phyloP scores from a whole-genome alignment of 2,329 filamentous ascomycete species.

The Huntiella bhutanensis region DNA sequence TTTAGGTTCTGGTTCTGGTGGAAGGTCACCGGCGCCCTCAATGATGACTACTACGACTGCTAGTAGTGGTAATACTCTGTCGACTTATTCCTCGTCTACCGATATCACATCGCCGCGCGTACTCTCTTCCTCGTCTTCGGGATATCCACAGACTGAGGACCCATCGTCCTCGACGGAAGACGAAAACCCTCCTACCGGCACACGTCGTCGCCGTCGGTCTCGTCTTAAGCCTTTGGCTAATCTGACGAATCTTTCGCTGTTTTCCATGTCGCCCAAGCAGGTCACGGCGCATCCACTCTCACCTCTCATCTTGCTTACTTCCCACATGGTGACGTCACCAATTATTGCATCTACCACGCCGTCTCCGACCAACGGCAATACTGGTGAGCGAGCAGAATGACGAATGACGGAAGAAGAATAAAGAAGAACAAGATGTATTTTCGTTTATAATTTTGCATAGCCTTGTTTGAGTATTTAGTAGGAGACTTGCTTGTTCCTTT shows the following conservation, averaged over 20 bases:
- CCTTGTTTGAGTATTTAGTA: no score
- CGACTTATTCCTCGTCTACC: not conserved
- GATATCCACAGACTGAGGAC: not conserved
- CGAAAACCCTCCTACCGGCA: no score
- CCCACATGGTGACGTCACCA: conserved; percentile 22
- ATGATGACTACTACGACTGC: no score
- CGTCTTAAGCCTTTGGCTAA: conserved; percentile 4
- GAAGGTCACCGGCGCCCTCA: no score
- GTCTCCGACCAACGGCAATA: conserved; percentile 17
- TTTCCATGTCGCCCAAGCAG: conserved; percentile 10
- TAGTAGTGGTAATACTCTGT: not conserved
- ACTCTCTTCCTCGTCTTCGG: not conserved
- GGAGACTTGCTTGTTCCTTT: no score
- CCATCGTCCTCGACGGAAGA: no score
- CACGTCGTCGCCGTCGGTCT: conserved; percentile 5
- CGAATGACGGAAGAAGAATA: not conserved
- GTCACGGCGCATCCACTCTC: conserved; percentile 10
- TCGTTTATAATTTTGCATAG: not conserved
- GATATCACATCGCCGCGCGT: no score
- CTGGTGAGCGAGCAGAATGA: not conserved
- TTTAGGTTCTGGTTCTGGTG: no score
- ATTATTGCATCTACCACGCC: conserved; percentile 21
- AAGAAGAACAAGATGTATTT: not conserved
- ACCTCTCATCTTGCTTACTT: conserved; percentile 4
- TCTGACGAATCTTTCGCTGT: conserved; percentile 8